Conservation (phyloP, 2,329 filamentous ascomycete species). For the Periconia sp. region DNA sequence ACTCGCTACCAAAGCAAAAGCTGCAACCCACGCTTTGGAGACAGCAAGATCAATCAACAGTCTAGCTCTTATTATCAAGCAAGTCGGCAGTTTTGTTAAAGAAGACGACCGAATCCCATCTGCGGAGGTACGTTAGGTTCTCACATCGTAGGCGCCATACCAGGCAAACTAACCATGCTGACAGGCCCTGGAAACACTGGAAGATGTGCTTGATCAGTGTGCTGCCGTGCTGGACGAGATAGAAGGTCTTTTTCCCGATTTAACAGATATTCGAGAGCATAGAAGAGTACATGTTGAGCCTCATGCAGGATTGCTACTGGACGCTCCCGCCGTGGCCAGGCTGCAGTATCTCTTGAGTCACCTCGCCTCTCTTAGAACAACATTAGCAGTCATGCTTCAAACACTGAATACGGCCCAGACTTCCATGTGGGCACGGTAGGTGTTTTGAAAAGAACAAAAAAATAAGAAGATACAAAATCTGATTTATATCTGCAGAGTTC, state of each 20-base stretch:
- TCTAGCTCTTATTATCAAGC: constrained; percentile 40
- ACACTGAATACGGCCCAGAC: constrained; percentile 42
- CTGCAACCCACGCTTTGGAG: constrained; percentile 27
- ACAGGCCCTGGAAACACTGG: constrained; percentile 36
- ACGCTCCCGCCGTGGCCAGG: constrained; percentile 17
- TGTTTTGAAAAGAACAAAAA: neutral
- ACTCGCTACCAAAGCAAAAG: constrained; percentile 25
- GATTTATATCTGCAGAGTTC: constrained; percentile 19
- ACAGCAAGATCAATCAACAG: constrained; percentile 39
- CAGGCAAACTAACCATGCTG: constrained; percentile 8
- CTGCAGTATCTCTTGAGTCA: constrained; percentile 37
- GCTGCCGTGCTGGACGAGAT: constrained; percentile 31
- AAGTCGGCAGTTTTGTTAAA: constrained; percentile 40
- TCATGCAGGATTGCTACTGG: constrained; percentile 9
- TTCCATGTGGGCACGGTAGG: constrained; percentile 43
- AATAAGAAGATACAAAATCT: neutral
- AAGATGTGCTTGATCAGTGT: constrained; percentile 38
- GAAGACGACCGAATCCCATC: constrained; percentile 43
- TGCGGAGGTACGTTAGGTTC: constrained; percentile 27
- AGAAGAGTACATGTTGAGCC: neutral
- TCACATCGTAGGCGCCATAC: neutral
- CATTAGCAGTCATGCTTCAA: constrained; percentile 42
- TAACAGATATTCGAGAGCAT: constrained; percentile 3
- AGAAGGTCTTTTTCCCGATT: constrained; percentile 18
- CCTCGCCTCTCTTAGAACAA: constrained; percentile 37